Conservation (phyloP, 139 green algal genomes). For the Gonium pectorale region DNA sequence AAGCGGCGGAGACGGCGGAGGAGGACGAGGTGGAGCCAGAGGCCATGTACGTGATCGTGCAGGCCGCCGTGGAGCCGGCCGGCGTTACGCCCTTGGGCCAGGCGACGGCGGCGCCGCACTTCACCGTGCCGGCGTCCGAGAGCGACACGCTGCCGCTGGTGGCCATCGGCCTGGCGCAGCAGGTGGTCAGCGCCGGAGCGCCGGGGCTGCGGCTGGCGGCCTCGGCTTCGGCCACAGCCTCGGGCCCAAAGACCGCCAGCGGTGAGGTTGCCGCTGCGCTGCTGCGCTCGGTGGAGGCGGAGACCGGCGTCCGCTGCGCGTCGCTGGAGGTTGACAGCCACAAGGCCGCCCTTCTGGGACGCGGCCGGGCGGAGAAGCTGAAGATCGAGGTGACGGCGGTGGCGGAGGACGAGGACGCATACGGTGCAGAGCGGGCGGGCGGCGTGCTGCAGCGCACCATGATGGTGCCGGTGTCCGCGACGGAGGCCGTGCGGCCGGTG, state of each 20-base stretch:
- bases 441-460: not conserved
- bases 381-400: conserved; percentile 1
- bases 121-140: no score
- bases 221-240: not conserved
- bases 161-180: conserved; percentile 39
- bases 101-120: no score
- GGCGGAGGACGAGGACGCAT: conserved; percentile 9
- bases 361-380: not conserved
- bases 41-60: conserved; percentile 16
- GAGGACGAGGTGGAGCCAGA: not conserved
- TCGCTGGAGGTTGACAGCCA: no score
- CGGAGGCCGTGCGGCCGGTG: not conserved
- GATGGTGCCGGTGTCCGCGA: not conserved
- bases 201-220: not conserved
- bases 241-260: not conserved
- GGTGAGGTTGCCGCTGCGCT: not conserved
- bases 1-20: no score
- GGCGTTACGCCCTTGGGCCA: no score
- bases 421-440: not conserved
- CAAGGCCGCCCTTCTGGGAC: no score
- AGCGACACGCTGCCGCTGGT: not conserved
- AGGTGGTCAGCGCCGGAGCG: conserved; percentile 24
- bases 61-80: not conserved
- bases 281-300: conserved; percentile 19
- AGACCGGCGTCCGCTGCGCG: conserved; percentile 14